phyloP scores from a whole-genome alignment of 1,284 basidiomycete species.

The Ceratobasidium sp. region DNA sequence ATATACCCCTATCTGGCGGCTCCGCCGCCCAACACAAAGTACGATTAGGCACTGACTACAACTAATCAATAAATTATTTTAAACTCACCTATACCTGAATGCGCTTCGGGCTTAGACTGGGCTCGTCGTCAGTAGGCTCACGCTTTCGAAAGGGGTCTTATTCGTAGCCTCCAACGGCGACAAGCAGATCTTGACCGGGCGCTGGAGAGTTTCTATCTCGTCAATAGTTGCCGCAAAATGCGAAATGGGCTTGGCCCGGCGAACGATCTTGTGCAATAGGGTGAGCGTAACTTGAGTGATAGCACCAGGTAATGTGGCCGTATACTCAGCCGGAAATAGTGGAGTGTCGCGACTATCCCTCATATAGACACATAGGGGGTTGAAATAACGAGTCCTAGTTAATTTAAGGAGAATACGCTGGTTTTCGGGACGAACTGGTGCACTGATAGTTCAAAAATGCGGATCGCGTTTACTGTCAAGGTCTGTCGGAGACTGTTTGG shows the following conservation, averaged over 20 bases:
- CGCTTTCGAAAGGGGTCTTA: too few relatives aligned
- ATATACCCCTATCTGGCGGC: too few relatives aligned
- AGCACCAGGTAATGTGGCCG: background rate
- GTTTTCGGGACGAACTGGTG: background rate
- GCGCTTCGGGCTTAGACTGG: too few relatives aligned
- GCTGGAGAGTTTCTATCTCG: background rate
- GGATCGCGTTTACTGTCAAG: background rate
- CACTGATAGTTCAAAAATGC: background rate
- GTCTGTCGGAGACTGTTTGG: too few relatives aligned
- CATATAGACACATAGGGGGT: background rate
- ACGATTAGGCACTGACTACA: too few relatives aligned
- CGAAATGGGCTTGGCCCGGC: background rate
- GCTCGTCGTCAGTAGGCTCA: too few relatives aligned
- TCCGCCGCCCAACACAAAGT: too few relatives aligned
- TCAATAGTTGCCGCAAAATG: constrained; percentile 4
- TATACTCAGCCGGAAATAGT: background rate
- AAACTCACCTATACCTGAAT: too few relatives aligned
- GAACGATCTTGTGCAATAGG: background rate
- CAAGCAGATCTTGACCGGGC: background rate
- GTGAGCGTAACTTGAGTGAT: background rate
- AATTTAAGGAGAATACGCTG: background rate
- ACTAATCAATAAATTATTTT: too few relatives aligned
- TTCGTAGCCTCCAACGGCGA: background rate
- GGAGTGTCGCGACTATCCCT: background rate
- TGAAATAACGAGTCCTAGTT: background rate